phyloP scores from a whole-genome alignment of 345 rosid genomes.

The Lepidium didymum region DNA sequence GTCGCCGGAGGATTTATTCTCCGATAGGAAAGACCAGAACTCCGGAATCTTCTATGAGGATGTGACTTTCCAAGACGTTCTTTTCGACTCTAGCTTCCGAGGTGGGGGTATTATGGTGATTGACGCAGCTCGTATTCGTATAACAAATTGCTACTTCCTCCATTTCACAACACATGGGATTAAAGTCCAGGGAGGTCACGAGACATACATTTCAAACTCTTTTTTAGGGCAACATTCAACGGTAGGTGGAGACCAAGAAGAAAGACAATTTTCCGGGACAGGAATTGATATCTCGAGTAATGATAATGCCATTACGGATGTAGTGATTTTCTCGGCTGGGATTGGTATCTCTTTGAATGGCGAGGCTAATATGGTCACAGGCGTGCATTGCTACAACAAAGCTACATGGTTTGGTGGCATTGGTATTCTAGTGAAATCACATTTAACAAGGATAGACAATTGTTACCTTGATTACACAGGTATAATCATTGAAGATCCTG shows the following conservation, averaged over 20 bases:
- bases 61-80: conserved; percentile 52
- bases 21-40: conserved; percentile 10
- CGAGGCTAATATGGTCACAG: conserved; percentile 54
- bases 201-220: conserved; percentile 49
- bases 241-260: conserved; percentile 45
- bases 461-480: conserved; percentile 61
- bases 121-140: conserved; percentile 49
- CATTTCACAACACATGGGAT: conserved; percentile 66
- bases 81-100: conserved; percentile 52
- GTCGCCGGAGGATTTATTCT: conserved; percentile 6
- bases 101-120: conserved; percentile 56
- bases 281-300: conserved; percentile 52
- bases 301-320: conserved; percentile 57
- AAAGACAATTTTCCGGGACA: conserved; percentile 50
- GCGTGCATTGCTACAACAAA: conserved; percentile 69
- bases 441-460: conserved; percentile 51
- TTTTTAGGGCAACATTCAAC: conserved; percentile 62
- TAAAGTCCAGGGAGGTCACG: conserved; percentile 54
- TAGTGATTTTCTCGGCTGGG: conserved; percentile 60
- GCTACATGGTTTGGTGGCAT: conserved; percentile 63
- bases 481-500: conserved; percentile 55
- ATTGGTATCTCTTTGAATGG: conserved; percentile 47
- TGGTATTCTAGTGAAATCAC: conserved; percentile 44
- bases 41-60: conserved; percentile 39
- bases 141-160: conserved; percentile 49